These are phyloP conservation scores for Sedum album DNA, from an alignment of 164 flowering plant genomes.

Conservation along the genomic window DNA sequence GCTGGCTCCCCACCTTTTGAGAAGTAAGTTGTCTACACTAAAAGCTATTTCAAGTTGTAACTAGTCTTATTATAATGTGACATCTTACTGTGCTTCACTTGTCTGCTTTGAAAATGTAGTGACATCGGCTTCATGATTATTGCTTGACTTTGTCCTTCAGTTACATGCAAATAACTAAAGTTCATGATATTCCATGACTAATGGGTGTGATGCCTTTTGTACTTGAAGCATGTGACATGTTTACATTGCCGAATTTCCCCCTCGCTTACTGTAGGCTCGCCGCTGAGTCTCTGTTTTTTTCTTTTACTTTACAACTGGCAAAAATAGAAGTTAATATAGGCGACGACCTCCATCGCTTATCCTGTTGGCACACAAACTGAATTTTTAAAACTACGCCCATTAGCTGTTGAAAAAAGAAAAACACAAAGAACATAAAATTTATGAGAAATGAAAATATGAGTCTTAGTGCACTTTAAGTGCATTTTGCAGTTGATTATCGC, in stretches of 20 bases:
- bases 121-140: not conserved
- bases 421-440: not conserved
- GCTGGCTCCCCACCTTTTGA: constrained; percentile 95
- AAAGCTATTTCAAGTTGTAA: not conserved
- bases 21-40: constrained; percentile 41
- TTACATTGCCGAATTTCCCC: not conserved
- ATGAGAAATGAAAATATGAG: no score
- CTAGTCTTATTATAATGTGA: not conserved
- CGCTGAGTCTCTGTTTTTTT: not conserved
- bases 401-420: not conserved
- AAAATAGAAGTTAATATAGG: not conserved
- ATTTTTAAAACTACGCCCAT: not conserved
- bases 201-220: not conserved
- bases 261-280: not conserved
- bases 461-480: not conserved
- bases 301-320: not conserved
- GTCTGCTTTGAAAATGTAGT: not conserved
- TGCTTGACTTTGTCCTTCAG: not conserved
- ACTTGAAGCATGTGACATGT: not conserved
- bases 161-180: not conserved
- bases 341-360: not conserved
- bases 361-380: not conserved
- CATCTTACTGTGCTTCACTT: not conserved
- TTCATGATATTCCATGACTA: not conserved
- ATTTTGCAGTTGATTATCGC: not conserved